Evolutionary conservation across 208 protist genomes (phyloP), one percentile per base, ranked within the genome.

Genomic region (Acanthamoeba lenticulata): DNA sequence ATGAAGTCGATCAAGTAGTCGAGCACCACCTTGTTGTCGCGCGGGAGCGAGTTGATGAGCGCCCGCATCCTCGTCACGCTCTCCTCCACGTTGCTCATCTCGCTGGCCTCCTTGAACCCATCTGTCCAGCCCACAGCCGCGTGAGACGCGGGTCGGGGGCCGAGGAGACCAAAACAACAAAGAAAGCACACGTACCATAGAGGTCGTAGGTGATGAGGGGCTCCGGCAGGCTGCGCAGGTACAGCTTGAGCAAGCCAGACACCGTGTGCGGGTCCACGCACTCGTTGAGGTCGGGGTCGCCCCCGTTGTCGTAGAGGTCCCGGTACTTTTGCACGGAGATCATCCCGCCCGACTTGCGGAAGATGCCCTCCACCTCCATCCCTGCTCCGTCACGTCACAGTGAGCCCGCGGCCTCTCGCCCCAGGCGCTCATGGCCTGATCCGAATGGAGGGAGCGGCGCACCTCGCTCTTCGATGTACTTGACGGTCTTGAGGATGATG

Each of bases 161-260:
- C n/a, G 62, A 6, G 29, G 27, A 29, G 62, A 17, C 6, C 7
- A 29, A 7, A 49, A 38, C 29, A 38, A 38, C 29, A 36, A 72
- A 27, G 67, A 27, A 5, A 21, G 36, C 1, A 13, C 0, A 15
- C 4, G 7, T 60, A 60, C 45, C 45, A 15, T 88, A 88, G 38
- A 88, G 45, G 36, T 49, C 79, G 47, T 88, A 88, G 40, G 88
- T 92, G 42, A 92, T 69, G 60, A 92, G 88, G 21, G 88, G 88
- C 11, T 92, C 88, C 27, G 88, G 88, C 55, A 92, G 32, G 57
- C 42, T 92, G 24, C 60, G 36, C 11, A 92, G 88, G 55, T 74
- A 92, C 27, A 69, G 55, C 65, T 92, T 92, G 65, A 92, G 88
- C 27, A 92, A 55, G 60, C 88, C 88, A 15, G 88, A 29, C 9